These are phyloP conservation scores for Vigna mungo DNA, from an alignment of 306 rosid genomes.

Conservation along the genomic window DNA sequence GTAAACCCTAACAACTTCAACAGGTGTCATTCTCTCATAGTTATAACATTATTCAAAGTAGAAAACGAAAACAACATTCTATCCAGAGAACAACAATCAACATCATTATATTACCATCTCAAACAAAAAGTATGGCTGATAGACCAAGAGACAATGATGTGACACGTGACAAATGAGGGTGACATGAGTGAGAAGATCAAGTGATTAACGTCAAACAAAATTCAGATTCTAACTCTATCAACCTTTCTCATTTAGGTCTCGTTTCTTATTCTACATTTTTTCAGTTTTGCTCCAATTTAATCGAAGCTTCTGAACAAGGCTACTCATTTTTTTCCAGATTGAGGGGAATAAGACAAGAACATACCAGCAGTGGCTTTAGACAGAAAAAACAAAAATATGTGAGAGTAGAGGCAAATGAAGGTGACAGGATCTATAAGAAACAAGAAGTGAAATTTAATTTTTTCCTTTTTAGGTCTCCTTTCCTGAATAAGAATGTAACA, in stretches of 20 bases:
- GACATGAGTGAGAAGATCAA: slow-evolving; percentile 16
- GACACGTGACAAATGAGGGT: slow-evolving; percentile 4
- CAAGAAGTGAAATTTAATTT: too few relatives aligned
- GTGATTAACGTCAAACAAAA: not conserved
- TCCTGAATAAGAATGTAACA: not conserved
- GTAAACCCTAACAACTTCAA: slow-evolving; percentile 8
- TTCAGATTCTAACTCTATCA: slow-evolving; percentile 22
- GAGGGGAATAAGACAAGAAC: slow-evolving; percentile 18
- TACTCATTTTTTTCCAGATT: slow-evolving; percentile 16
- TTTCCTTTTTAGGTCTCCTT: too few relatives aligned
- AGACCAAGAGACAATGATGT: not conserved
- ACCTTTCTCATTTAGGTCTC: not conserved
- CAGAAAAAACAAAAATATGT: not conserved
- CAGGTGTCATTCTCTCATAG: not conserved
- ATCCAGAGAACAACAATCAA: slow-evolving; percentile 4
- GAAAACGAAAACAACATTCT: slow-evolving; percentile 6
- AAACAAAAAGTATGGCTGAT: not conserved
- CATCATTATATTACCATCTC: too few relatives aligned
- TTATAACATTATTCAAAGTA: not conserved
- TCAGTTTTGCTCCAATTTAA: slow-evolving; percentile 33
- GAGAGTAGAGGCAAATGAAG: too few relatives aligned
- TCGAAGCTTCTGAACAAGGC: slow-evolving; percentile 20
- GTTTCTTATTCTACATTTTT: not conserved
- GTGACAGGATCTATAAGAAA: too few relatives aligned
- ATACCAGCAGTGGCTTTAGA: slow-evolving; percentile 2